Percentiles rank a stretch among this genome's conserved stretches.
Conservation (phyloP, 371 early-diverging fungal genomes). For the Rhizomucor miehei region DNA sequence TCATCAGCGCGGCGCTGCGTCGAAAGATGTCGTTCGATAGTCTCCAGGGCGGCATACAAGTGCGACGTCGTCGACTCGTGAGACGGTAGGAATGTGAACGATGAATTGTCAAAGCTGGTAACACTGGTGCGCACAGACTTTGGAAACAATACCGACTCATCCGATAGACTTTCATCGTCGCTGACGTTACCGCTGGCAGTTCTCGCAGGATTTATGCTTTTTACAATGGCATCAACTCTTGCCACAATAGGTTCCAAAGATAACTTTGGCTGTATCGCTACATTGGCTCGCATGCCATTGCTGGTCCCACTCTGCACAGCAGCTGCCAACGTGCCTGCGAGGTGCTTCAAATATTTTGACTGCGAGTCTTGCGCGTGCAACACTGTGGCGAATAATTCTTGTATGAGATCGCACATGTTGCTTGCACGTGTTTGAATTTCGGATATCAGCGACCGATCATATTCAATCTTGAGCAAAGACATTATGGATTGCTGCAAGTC, state of each 20-base stretch:
- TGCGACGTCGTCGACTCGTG: too few relatives aligned
- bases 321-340: slow-evolving; percentile 20
- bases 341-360: slow-evolving; percentile 15
- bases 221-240: too few relatives aligned
- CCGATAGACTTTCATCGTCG: slow-evolving; percentile 17
- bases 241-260: neutral
- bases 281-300: neutral
- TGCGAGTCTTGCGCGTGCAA: slow-evolving; percentile 8
- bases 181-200: slow-evolving; percentile 7
- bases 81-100: neutral
- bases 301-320: neutral
- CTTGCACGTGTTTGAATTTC: slow-evolving; percentile 3
- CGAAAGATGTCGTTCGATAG: neutral
- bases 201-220: neutral
- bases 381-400: slow-evolving; percentile 9
- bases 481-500: slow-evolving; percentile 9
- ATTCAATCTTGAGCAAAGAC: slow-evolving; percentile 9
- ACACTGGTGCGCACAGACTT: slow-evolving; percentile 16
- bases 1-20: too few relatives aligned
- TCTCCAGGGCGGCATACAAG: neutral
- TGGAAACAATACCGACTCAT: slow-evolving; percentile 13
- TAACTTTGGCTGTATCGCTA: neutral
- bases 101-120: slow-evolving; percentile 14
- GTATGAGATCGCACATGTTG: slow-evolving; percentile 8
- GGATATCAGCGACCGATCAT: neutral